Conservation (phyloP, 306 rosid genomes). For the Fagus sylvatica region DNA sequence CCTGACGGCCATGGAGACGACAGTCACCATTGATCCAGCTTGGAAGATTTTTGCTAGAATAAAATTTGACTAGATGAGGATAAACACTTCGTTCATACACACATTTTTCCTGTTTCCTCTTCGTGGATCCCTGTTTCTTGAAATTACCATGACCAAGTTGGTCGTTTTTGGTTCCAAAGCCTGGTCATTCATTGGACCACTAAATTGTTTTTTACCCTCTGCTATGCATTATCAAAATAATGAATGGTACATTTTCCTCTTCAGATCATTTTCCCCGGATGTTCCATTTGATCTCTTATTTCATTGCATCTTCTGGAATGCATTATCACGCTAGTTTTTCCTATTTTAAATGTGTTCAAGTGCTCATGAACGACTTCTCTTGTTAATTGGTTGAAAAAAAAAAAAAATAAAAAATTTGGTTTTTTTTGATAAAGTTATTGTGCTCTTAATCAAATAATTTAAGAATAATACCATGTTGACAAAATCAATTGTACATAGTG, state of each 20-base stretch:
- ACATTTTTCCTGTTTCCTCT: neutral
- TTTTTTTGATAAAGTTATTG: too few relatives aligned
- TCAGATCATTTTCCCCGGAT: neutral
- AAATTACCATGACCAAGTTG: constrained; percentile 1
- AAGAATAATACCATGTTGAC: too few relatives aligned
- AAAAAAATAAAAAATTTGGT: too few relatives aligned
- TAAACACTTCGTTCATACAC: neutral
- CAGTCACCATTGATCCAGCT: constrained; percentile 33
- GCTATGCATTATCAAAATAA: constrained; percentile 1
- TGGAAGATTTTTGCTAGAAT: constrained; percentile 17
- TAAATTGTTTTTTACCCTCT: neutral
- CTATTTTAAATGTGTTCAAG: too few relatives aligned
- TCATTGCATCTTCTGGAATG: neutral
- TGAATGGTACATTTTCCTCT: neutral
- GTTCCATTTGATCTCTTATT: neutral
- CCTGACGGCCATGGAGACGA: constrained; percentile 40
- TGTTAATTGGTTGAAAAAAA: too few relatives aligned
- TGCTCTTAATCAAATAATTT: too few relatives aligned
- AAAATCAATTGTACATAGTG: too few relatives aligned
- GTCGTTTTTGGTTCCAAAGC: neutral
- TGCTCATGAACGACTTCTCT: too few relatives aligned
- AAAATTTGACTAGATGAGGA: neutral
- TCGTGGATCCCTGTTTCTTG: neutral
- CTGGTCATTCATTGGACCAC: neutral
- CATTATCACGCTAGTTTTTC: too few relatives aligned